A percentile compares a stretch with the other conserved stretches of the same genome.
phyloP scores from a whole-genome alignment of 106 monocot genomes.

The Triglochin maritima region DNA sequence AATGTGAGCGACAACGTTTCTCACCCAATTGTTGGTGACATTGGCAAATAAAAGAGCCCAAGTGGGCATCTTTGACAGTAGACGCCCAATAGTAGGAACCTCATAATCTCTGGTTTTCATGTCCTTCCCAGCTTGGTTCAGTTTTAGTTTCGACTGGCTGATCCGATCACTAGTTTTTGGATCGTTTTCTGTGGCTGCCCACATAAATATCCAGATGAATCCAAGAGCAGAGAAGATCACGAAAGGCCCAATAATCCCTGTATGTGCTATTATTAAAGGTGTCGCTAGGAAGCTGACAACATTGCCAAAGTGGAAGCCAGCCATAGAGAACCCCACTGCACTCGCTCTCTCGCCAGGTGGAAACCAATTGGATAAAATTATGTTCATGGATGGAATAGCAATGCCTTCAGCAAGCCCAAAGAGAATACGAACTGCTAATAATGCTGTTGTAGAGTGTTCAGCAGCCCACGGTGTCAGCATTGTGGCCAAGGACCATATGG shows the following conservation, averaged over 20 bases:
- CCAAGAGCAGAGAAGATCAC: slow-evolving; percentile 53
- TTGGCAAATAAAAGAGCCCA: slow-evolving; percentile 86
- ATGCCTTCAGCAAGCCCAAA: slow-evolving; percentile 90
- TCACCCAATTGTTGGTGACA: slow-evolving; percentile 90
- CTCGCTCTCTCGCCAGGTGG: slow-evolving; percentile 62
- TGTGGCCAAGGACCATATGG: slow-evolving; percentile 77
- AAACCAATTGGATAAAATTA: slow-evolving; percentile 79
- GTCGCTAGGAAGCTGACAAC: slow-evolving; percentile 63
- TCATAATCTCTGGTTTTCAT: neutral
- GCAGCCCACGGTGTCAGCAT: slow-evolving; percentile 89
- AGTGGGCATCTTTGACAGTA: slow-evolving; percentile 57
- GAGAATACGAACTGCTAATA: slow-evolving; percentile 45
- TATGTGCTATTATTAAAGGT: slow-evolving; percentile 44
- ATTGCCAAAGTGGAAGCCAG: slow-evolving; percentile 92
- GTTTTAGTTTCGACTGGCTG: slow-evolving; percentile 30
- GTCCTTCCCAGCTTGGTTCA: slow-evolving; percentile 38
- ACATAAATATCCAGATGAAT: slow-evolving; percentile 49
- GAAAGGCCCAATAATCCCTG: slow-evolving; percentile 57
- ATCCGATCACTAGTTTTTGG: slow-evolving; percentile 37
- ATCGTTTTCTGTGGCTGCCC: slow-evolving; percentile 38
- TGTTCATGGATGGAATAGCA: slow-evolving; percentile 87
- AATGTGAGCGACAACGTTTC: neutral
- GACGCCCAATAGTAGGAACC: slow-evolving; percentile 26
- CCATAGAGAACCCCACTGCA: slow-evolving; percentile 91
- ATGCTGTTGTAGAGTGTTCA: slow-evolving; percentile 45